Percentiles rank a stretch among this genome's conserved stretches.
phyloP scores from a whole-genome alignment of 768 basidiomycete genomes.

The Steccherinum ochraceum region DNA sequence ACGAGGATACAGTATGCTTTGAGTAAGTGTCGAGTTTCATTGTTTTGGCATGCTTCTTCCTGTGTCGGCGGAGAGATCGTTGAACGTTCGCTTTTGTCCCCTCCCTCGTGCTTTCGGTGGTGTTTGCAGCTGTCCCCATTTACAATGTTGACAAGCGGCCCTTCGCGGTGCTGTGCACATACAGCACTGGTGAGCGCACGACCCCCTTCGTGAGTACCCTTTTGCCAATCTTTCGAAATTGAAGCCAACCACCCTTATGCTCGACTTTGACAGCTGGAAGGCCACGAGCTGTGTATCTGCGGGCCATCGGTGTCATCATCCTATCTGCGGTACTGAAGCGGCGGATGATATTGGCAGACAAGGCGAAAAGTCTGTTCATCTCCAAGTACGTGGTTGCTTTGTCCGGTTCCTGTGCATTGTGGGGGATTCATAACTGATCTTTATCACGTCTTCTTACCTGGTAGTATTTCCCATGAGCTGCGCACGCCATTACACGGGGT shows the following conservation, averaged over 20 bases:
- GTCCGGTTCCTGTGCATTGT: no score
- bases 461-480: conserved; percentile 84
- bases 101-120: not conserved
- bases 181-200: conserved; percentile 75
- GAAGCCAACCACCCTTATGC: no score
- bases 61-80: not conserved
- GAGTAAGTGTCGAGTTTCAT: conserved; percentile 41
- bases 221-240: no score
- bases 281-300: conserved; percentile 83
- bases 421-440: not conserved
- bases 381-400: conserved; percentile 62
- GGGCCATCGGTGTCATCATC: conserved; percentile 94
- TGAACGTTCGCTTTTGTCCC: not conserved
- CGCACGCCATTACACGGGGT: conserved; percentile 91
- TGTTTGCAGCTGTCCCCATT: conserved; percentile 69
- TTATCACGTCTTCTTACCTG: not conserved
- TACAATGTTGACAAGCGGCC: conserved; percentile 91
- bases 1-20: conserved; percentile 80
- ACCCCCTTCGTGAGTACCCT: conserved; percentile 64
- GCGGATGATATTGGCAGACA: conserved; percentile 90
- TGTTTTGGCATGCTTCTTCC: not conserved
- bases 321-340: conserved; percentile 89
- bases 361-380: conserved; percentile 88
- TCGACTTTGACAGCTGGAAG: conserved; percentile 54
- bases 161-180: conserved; percentile 86